Percentiles rank a stretch among this genome's conserved stretches.
These are phyloP conservation scores for Xerophyta viscosa DNA, from an alignment of 106 monocot genomes.

Conservation along the genomic window DNA sequence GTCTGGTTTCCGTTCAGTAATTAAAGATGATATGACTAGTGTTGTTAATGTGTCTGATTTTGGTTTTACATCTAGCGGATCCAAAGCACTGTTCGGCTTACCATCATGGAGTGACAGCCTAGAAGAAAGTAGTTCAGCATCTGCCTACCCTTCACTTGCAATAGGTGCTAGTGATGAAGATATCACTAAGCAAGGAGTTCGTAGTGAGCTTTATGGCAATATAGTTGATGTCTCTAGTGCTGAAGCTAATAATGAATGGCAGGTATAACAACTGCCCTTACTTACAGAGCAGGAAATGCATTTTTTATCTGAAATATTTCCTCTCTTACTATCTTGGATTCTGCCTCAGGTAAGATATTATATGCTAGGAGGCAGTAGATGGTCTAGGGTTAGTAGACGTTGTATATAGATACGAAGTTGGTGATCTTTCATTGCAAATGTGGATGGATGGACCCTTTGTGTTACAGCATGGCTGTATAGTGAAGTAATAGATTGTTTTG, in stretches of 20 bases:
- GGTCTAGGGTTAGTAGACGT: too few relatives aligned
- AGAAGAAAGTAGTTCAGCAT: slow-evolving; percentile 17
- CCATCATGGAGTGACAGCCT: slow-evolving; percentile 47
- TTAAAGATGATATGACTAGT: slow-evolving; percentile 33
- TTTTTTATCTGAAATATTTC: too few relatives aligned
- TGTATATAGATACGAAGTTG: too few relatives aligned
- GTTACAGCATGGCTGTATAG: too few relatives aligned
- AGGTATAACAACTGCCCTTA: slow-evolving; percentile 41
- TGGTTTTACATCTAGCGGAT: slow-evolving; percentile 26
- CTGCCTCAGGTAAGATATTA: too few relatives aligned
- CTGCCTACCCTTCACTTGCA: slow-evolving; percentile 19
- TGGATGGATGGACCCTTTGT: too few relatives aligned
- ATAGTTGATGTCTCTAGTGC: slow-evolving; percentile 8
- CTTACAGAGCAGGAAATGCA: too few relatives aligned
- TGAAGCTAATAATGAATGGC: slow-evolving; percentile 19
- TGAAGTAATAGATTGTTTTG: too few relatives aligned
- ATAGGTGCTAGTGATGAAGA: slow-evolving; percentile 10
- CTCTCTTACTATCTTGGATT: too few relatives aligned
- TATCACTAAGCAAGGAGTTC: slow-evolving; percentile 9
- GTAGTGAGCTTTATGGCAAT: slow-evolving; percentile 14
- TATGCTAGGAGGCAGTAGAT: too few relatives aligned
- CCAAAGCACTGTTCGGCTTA: slow-evolving; percentile 32
- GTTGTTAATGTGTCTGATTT: slow-evolving; percentile 27
- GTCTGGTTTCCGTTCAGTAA: slow-evolving; percentile 28
- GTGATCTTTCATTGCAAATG: too few relatives aligned